These are phyloP conservation scores for Phialocephala subalpina DNA, from an alignment of 2,329 filamentous ascomycete genomes.

Conservation along the genomic window DNA sequence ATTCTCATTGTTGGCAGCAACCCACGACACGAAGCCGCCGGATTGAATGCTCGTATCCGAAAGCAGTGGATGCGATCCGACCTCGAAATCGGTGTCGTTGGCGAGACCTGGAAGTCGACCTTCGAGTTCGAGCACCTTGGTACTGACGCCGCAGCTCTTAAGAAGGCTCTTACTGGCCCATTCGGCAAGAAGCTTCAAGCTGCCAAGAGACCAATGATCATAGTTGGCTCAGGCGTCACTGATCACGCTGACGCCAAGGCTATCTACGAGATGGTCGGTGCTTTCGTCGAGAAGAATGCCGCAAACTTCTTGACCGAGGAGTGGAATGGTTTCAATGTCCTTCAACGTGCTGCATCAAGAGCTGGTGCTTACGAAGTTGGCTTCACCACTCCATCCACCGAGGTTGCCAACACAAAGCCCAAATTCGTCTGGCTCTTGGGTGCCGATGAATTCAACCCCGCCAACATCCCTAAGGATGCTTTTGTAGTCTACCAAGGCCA, in stretches of 20 bases:
- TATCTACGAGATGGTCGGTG: slow-evolving; percentile 89
- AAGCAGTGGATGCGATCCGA: slow-evolving; percentile 98
- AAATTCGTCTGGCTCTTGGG: slow-evolving; percentile 98
- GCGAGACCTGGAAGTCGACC: slow-evolving; percentile 90
- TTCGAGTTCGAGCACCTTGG: slow-evolving; percentile 96
- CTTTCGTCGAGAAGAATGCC: slow-evolving; percentile 93
- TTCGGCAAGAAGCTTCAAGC: slow-evolving; percentile 93
- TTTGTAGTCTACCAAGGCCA: slow-evolving; percentile 99
- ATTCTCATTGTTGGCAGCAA: slow-evolving; percentile 96
- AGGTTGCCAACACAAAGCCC: slow-evolving; percentile 83
- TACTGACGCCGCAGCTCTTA: slow-evolving; percentile 78
- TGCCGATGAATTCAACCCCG: slow-evolving; percentile 86
- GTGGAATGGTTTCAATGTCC: slow-evolving; percentile 98
- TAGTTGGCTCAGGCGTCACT: slow-evolving; percentile 89
- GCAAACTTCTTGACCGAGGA: slow-evolving; percentile 86
- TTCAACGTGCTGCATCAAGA: slow-evolving; percentile 92
- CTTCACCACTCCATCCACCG: slow-evolving; percentile 84
- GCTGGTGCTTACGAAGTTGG: slow-evolving; percentile 95
- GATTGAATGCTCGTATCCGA: slow-evolving; percentile 93
- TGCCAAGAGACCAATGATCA: slow-evolving; percentile 95
- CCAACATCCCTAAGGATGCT: slow-evolving; percentile 92
- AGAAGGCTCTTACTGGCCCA: slow-evolving; percentile 82
- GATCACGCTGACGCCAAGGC: slow-evolving; percentile 92
- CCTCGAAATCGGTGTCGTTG: slow-evolving; percentile 89
- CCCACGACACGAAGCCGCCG: slow-evolving; percentile 92